Evolutionary conservation across 176 grass and related monocot genomes (phyloP).

Genomic region (Puya raimondii): DNA sequence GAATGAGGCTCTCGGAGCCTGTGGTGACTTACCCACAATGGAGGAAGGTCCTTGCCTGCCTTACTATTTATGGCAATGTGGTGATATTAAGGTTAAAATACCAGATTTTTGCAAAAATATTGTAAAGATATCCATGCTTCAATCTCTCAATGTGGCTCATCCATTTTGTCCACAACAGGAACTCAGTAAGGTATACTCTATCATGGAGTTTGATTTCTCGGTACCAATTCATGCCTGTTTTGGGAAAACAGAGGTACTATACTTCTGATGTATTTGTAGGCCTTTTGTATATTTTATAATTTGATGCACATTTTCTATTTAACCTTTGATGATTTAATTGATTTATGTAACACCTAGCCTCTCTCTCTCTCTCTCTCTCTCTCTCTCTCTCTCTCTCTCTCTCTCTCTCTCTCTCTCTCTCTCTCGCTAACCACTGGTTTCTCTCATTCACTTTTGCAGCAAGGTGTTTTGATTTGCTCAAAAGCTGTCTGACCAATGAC

Average conservation of each 20-base stretch:
- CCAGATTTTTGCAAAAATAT: background rate
- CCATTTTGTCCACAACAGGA: constrained; percentile 24
- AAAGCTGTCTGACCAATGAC: background rate
- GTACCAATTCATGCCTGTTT: constrained; percentile 55
- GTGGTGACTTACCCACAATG: constrained; percentile 53
- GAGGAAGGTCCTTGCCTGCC: constrained; percentile 64
- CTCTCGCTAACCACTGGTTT: too few relatives aligned
- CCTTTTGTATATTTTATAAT: background rate
- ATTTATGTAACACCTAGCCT: background rate
- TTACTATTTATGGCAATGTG: constrained; percentile 84
- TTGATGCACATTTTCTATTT: background rate
- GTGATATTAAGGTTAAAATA: constrained; percentile 50
- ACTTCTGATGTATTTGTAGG: background rate
- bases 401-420: background rate
- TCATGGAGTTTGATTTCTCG: constrained; percentile 75
- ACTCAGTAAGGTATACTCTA: constrained; percentile 50
- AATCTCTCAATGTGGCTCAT: too few relatives aligned
- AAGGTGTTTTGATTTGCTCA: background rate
- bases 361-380: background rate
- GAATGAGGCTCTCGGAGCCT: constrained; percentile 82
- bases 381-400: background rate
- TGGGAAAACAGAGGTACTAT: constrained; percentile 65
- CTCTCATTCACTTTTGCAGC: too few relatives aligned
- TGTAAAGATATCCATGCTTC: background rate
- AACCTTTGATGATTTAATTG: background rate